Evolutionary conservation across 2,329 filamentous ascomycete species (phyloP).

Genomic region (Alternaria sp.): DNA sequence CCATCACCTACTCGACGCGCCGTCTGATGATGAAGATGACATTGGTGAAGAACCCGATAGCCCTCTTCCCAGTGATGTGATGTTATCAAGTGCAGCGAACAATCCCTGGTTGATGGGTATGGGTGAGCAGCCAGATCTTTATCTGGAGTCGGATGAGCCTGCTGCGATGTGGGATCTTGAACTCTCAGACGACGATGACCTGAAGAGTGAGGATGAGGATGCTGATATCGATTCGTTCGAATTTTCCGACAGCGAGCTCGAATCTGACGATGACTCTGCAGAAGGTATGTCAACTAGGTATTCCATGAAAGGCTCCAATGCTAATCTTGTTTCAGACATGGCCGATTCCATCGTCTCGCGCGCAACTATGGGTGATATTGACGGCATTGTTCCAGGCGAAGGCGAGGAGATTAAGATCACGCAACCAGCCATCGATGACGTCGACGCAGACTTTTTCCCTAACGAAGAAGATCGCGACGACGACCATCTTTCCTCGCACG

Average conservation of each 20-base stretch:
- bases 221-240: slow-evolving; percentile 52
- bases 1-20: slow-evolving; percentile 87
- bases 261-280: slow-evolving; percentile 42
- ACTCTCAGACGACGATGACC: slow-evolving; percentile 61
- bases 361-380: slow-evolving; percentile 70
- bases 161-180: slow-evolving; percentile 54
- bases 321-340: slow-evolving; percentile 23
- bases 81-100: slow-evolving; percentile 55
- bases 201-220: slow-evolving; percentile 52
- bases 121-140: slow-evolving; percentile 45
- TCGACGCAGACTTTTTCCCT: slow-evolving; percentile 83
- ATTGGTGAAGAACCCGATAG: slow-evolving; percentile 48
- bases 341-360: slow-evolving; percentile 39
- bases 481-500: slow-evolving; percentile 81
- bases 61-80: slow-evolving; percentile 35
- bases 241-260: slow-evolving; percentile 66
- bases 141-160: slow-evolving; percentile 40
- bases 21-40: slow-evolving; percentile 62
- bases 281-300: slow-evolving; percentile 23
- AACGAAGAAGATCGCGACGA: slow-evolving; percentile 75
- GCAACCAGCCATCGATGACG: slow-evolving; percentile 89
- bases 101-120: slow-evolving; percentile 50
- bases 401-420: slow-evolving; percentile 83
- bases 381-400: slow-evolving; percentile 76
- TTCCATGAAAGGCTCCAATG: neutral